These are phyloP conservation scores for Boletus tomentosulus DNA, from an alignment of 768 basidiomycete genomes.

Conservation along the genomic window DNA sequence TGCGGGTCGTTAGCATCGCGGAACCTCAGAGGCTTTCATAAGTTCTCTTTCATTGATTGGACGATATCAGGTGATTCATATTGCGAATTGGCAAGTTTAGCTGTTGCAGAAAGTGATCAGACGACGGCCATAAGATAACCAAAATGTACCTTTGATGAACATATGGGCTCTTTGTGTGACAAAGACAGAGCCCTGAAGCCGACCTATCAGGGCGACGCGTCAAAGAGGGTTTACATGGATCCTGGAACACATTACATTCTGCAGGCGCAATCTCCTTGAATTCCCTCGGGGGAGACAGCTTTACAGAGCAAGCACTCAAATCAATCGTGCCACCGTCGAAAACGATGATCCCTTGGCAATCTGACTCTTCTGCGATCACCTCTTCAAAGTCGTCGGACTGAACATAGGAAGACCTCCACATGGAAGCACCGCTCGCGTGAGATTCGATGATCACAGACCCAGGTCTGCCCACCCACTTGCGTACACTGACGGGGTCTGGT, in stretches of 20 bases:
- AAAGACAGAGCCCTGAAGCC: constrained; percentile 36
- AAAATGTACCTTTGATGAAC: constrained; percentile 25
- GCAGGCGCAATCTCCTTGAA: constrained; percentile 35
- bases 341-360: constrained; percentile 35
- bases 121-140: background rate
- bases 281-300: constrained; percentile 11
- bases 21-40: constrained; percentile 37
- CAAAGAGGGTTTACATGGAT: background rate
- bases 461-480: constrained; percentile 39
- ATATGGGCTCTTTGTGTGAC: constrained; percentile 30
- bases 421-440: constrained; percentile 16
- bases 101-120: constrained; percentile 11
- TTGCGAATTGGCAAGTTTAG: constrained; percentile 26
- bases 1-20: constrained; percentile 31
- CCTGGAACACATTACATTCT: constrained; percentile 19
- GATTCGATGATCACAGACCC: constrained; percentile 31
- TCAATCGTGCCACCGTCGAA: constrained; percentile 35
- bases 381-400: background rate
- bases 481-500: constrained; percentile 25
- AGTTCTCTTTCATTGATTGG: constrained; percentile 29
- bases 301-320: constrained; percentile 25
- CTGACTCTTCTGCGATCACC: constrained; percentile 15
- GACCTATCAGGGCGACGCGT: constrained; percentile 22
- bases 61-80: constrained; percentile 31
- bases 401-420: constrained; percentile 17